Conservation (phyloP, 495 filamentous ascomycete genomes). For the Penicillium simplicissimum region DNA sequence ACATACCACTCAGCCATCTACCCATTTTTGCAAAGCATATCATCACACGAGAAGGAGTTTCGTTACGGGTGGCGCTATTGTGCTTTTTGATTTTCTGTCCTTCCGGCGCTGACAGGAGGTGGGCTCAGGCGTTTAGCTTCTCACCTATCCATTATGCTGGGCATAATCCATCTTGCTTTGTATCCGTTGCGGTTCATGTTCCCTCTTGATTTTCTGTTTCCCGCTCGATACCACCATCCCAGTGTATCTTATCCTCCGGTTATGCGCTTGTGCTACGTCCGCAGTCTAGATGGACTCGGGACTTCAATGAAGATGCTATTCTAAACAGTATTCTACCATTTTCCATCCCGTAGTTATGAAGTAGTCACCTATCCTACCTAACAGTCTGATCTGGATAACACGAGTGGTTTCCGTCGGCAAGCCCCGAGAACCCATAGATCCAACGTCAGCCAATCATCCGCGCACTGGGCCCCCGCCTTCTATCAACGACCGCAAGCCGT, state of each 20-base stretch:
- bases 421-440: not conserved
- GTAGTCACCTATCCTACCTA: not conserved
- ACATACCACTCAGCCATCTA: slow-evolving; percentile 14
- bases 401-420: not conserved
- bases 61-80: slow-evolving; percentile 10
- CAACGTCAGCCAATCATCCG: slow-evolving; percentile 25
- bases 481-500: slow-evolving; percentile 16
- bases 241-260: slow-evolving; percentile 1
- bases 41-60: slow-evolving; percentile 11
- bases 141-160: slow-evolving; percentile 26
- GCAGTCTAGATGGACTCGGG: not conserved
- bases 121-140: slow-evolving; percentile 17
- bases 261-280: not conserved
- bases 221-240: slow-evolving; percentile 17
- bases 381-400: no score
- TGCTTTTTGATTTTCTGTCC: slow-evolving; percentile 4
- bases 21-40: slow-evolving; percentile 18
- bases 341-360: not conserved
- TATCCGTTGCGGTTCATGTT: slow-evolving; percentile 1
- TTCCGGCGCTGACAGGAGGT: slow-evolving; percentile 5
- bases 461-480: slow-evolving; percentile 14
- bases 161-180: slow-evolving; percentile 18
- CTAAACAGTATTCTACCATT: not conserved
- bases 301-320: not conserved
- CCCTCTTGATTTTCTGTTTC: not conserved